Percentiles rank a stretch among this genome's conserved stretches.
These are phyloP conservation scores for Drechslerella coelobrocha DNA, from an alignment of 2,329 filamentous ascomycete genomes.

Conservation along the genomic window DNA sequence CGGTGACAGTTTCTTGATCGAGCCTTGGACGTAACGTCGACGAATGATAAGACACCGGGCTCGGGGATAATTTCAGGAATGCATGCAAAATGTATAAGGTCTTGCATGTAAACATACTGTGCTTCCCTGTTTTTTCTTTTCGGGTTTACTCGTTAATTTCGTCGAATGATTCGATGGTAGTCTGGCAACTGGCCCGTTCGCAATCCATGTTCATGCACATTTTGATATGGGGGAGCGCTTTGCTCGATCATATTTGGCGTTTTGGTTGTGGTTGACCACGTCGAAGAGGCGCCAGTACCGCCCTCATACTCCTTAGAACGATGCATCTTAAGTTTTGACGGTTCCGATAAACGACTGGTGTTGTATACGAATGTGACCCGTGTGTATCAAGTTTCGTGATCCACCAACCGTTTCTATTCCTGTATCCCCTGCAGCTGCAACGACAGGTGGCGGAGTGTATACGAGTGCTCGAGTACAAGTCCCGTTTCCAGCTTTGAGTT, in stretches of 20 bases:
- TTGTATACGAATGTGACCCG: neutral
- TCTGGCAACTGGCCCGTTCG: too few relatives aligned
- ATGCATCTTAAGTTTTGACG: constrained; percentile 7
- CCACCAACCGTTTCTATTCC: neutral
- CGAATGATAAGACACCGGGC: neutral
- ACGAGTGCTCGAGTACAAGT: neutral
- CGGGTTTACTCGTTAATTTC: constrained; percentile 11
- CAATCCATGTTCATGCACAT: constrained; percentile 6
- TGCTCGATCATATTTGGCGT: constrained; percentile 7
- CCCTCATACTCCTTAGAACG: neutral
- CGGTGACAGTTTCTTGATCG: constrained; percentile 4
- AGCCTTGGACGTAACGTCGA: constrained; percentile 5
- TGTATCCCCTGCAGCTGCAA: neutral
- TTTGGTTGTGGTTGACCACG: neutral
- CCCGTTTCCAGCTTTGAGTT: neutral
- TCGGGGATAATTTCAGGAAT: neutral
- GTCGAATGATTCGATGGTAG: too few relatives aligned
- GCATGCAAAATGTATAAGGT: constrained; percentile 6
- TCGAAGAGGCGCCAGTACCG: neutral
- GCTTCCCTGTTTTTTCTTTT: neutral
- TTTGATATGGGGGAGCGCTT: constrained; percentile 22
- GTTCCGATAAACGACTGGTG: too few relatives aligned
- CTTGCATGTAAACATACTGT: neutral
- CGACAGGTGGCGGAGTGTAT: constrained; percentile 4
- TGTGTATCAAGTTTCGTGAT: neutral